Percentiles rank a stretch among this genome's conserved stretches.
These are phyloP conservation scores for Physocladia obscura DNA, from an alignment of 192 early-diverging fungal genomes.

Conservation along the genomic window DNA sequence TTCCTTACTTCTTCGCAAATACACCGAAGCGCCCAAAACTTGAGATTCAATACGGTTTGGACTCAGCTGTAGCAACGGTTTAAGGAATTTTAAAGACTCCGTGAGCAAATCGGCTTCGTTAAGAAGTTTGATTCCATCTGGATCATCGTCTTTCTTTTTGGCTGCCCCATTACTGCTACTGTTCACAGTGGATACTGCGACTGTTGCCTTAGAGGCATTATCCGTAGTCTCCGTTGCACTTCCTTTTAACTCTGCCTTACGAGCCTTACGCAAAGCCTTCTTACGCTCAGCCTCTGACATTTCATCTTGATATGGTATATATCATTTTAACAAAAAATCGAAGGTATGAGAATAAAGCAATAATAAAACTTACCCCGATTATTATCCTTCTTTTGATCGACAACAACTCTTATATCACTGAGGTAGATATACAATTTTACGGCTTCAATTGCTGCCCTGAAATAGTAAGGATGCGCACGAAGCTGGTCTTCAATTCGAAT, in stretches of 20 bases:
- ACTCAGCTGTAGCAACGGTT: conserved; percentile 63
- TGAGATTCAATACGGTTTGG: conserved; percentile 60
- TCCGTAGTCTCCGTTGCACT: conserved; percentile 50
- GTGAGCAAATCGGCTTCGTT: conserved; percentile 67
- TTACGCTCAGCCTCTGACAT: conserved; percentile 75
- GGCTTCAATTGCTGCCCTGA: conserved; percentile 73
- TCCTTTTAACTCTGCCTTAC: conserved; percentile 68
- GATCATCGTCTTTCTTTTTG: conserved; percentile 62
- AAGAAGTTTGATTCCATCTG: conserved; percentile 67
- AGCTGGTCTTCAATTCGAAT: conserved; percentile 78
- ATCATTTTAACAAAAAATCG: not conserved
- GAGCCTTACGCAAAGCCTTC: conserved; percentile 72
- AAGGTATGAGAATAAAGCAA: not conserved
- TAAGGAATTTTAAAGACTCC: conserved; percentile 75
- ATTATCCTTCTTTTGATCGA: conserved; percentile 40
- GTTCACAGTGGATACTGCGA: conserved; percentile 33
- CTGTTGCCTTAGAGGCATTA: conserved; percentile 20
- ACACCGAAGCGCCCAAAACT: conserved; percentile 65
- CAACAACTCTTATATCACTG: conserved; percentile 57
- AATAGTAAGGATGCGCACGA: conserved; percentile 68
- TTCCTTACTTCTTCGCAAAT: conserved; percentile 61
- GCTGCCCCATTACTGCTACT: conserved; percentile 10
- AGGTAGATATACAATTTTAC: conserved; percentile 58
- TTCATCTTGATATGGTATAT: conserved; percentile 37
- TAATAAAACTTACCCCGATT: conserved; percentile 32